Percentiles rank a stretch among this genome's conserved stretches.
phyloP scores from a whole-genome alignment of 176 grass and related monocot species.

The Microstegium vimineum region DNA sequence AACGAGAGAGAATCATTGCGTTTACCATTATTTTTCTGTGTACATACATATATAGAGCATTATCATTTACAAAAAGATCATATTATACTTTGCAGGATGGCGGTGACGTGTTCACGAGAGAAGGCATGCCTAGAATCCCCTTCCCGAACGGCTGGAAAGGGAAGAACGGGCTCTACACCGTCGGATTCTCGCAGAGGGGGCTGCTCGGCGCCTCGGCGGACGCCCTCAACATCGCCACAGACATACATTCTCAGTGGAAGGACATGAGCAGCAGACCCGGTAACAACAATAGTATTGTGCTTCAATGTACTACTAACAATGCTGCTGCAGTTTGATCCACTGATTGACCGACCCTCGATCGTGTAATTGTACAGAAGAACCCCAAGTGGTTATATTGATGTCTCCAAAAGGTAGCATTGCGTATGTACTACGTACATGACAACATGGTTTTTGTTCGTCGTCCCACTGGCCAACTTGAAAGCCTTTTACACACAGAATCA shows the following conservation, averaged over 20 bases:
- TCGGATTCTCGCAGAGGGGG: slow-evolving; percentile 75
- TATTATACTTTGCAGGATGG: slow-evolving; percentile 53
- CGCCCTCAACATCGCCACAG: slow-evolving; percentile 62
- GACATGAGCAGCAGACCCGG: neutral
- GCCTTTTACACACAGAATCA: neutral
- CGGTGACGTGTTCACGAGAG: slow-evolving; percentile 47
- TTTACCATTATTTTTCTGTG: too few species aligned
- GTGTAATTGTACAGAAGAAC: slow-evolving; percentile 28
- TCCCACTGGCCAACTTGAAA: neutral
- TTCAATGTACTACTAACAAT: neutral
- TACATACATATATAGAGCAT: too few species aligned
- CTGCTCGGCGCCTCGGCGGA: slow-evolving; percentile 77
- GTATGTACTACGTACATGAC: slow-evolving; percentile 10
- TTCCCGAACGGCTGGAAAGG: slow-evolving; percentile 84
- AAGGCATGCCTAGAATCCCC: slow-evolving; percentile 50
- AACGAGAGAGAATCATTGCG: too few species aligned
- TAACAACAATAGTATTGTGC: neutral
- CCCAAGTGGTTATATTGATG: slow-evolving; percentile 4
- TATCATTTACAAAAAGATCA: too few species aligned
- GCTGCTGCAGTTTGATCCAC: neutral
- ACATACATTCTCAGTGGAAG: slow-evolving; percentile 64
- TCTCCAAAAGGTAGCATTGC: neutral
- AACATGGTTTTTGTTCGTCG: neutral
- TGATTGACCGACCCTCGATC: neutral
- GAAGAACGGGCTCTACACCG: slow-evolving; percentile 72